Evolutionary conservation across 495 filamentous ascomycete genomes (phyloP).

Genomic region (Hyaloscypha bicolor): DNA sequence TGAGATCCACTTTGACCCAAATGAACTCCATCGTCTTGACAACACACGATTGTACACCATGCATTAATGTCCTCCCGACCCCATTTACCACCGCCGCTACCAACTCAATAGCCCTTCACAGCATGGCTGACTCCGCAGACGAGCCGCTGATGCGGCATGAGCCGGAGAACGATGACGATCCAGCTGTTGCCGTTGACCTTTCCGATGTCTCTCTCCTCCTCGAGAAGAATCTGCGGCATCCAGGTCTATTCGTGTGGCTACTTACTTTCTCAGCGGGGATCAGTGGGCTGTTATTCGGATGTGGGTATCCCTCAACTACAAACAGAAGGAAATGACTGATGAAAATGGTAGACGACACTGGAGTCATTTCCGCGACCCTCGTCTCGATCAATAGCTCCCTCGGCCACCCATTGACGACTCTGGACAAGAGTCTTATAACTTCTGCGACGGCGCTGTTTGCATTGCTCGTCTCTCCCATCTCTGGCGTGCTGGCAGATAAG

Average conservation of each 20-base stretch:
- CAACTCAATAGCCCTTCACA: constrained; percentile 23
- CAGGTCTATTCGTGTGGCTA: constrained; percentile 62
- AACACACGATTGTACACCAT: neutral
- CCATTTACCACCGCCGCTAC: constrained; percentile 11
- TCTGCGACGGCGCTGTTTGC: constrained; percentile 81
- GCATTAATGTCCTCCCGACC: neutral
- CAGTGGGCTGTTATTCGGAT: constrained; percentile 86
- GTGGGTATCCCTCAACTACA: constrained; percentile 50
- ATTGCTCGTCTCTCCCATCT: constrained; percentile 73
- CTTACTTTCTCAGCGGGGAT: constrained; percentile 82
- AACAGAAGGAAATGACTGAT: constrained; percentile 2
- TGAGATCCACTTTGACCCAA: neutral
- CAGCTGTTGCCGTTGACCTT: constrained; percentile 21
- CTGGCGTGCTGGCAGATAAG: constrained; percentile 73
- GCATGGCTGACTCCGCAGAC: constrained; percentile 29
- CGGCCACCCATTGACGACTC: constrained; percentile 67
- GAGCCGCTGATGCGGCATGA: constrained; percentile 30
- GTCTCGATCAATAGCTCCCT: constrained; percentile 77
- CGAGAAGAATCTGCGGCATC: constrained; percentile 32
- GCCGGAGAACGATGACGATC: constrained; percentile 2
- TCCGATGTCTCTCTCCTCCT: constrained; percentile 30
- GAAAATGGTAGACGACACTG: constrained; percentile 66
- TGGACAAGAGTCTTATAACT: constrained; percentile 85
- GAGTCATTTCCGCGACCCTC: constrained; percentile 86
- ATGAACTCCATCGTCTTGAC: neutral